phyloP scores from a whole-genome alignment of 2,329 filamentous ascomycete species.

The Penicillium sp. region DNA sequence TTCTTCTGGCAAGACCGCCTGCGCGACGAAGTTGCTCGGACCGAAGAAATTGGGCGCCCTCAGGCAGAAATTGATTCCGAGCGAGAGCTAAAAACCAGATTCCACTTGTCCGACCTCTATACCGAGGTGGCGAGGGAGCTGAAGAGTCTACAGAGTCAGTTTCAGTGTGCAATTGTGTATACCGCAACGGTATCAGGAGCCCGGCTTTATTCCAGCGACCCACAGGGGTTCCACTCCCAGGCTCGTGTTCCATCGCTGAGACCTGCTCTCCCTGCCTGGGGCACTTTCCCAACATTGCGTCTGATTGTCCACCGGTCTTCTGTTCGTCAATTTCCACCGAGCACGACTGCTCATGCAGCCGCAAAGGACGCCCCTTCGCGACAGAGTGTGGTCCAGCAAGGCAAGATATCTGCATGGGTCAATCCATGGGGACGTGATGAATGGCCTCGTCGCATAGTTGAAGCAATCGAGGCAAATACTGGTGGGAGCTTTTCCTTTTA shows the following conservation, averaged over 20 bases:
- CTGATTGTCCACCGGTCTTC: constrained; percentile 37
- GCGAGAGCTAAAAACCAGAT: constrained; percentile 27
- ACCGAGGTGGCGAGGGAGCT: constrained; percentile 29
- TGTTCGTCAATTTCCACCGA: constrained; percentile 38
- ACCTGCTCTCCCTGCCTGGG: constrained; percentile 40
- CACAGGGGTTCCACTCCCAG: background rate
- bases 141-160: constrained; percentile 36
- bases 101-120: constrained; percentile 34
- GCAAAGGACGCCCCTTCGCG: constrained; percentile 36
- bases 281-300: constrained; percentile 37
- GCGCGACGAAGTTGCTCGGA: constrained; percentile 43
- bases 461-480: constrained; percentile 27
- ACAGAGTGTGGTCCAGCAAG: constrained; percentile 34
- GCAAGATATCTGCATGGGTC: constrained; percentile 38
- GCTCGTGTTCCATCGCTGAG: constrained; percentile 30
- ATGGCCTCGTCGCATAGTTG: constrained; percentile 34
- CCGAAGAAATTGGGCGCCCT: constrained; percentile 36
- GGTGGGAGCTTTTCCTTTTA: constrained; percentile 34
- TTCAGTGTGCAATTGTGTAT: constrained; percentile 42
- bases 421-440: constrained; percentile 37
- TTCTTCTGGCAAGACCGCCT: constrained; percentile 56
- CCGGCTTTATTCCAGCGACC: no score
- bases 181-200: constrained; percentile 31
- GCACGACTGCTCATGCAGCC: constrained; percentile 33
- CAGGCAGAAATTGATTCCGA: constrained; percentile 28